These are phyloP conservation scores for Misopates orontium DNA, from an alignment of 257 asterid genomes.

Conservation along the genomic window DNA sequence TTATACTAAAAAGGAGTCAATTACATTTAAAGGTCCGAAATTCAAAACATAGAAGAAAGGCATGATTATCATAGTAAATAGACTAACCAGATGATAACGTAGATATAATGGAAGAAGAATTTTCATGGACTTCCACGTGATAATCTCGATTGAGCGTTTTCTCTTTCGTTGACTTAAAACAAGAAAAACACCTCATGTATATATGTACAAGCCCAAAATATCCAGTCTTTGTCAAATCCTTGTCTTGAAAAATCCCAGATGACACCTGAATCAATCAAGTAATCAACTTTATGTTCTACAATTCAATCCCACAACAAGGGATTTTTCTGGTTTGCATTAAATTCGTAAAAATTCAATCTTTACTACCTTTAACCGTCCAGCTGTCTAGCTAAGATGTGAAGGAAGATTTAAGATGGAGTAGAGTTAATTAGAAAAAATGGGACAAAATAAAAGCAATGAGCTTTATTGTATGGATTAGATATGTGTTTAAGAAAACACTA, in stretches of 20 bases:
- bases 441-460: no score
- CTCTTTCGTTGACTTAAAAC: constrained; percentile 89
- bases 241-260: constrained; percentile 34
- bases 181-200: constrained; percentile 91
- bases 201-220: constrained; percentile 41
- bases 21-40: no score
- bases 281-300: constrained; percentile 36
- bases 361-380: constrained; percentile 9
- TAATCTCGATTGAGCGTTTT: constrained; percentile 75
- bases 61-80: constrained; percentile 10
- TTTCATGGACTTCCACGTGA: constrained; percentile 57
- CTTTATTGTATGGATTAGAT: no score
- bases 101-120: constrained; percentile 59
- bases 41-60: not conserved
- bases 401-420: constrained; percentile 10
- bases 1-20: constrained; percentile 24
- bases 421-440: not conserved
- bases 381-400: constrained; percentile 25
- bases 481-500: no score
- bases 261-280: constrained; percentile 34
- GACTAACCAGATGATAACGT: constrained; percentile 84
- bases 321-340: constrained; percentile 23
- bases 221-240: constrained; percentile 34
- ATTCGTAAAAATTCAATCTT: constrained; percentile 29
- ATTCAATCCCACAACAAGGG: constrained; percentile 39